Conservation (phyloP, 202 grass and related monocot species). For the Schoenoplectus triqueter region DNA sequence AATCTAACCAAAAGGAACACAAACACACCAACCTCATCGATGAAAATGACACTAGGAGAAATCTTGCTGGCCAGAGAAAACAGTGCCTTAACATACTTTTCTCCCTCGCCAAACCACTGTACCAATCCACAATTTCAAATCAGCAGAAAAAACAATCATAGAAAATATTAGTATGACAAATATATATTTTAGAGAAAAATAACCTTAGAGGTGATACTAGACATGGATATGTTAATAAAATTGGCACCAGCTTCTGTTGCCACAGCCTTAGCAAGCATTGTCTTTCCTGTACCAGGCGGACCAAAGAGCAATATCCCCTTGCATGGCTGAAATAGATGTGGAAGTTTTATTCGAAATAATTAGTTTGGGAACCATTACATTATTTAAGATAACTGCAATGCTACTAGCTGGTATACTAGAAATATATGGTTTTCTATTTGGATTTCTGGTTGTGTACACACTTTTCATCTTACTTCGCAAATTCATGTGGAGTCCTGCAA, state of each 20-base stretch:
- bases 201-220: conserved; percentile 96
- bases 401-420: conserved; percentile 6
- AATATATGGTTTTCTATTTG: conserved; percentile 29
- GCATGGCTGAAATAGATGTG: conserved; percentile 61
- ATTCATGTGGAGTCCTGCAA: conserved; percentile 33
- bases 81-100: conserved; percentile 96
- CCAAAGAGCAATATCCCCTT: conserved; percentile 98
- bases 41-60: conserved; percentile 96
- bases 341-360: background rate
- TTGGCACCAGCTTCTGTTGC: conserved; percentile 92
- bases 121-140: conserved; percentile 50
- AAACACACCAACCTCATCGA: conserved; percentile 78
- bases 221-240: conserved; percentile 99
- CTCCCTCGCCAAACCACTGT: conserved; percentile 99
- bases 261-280: conserved; percentile 98
- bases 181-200: conserved; percentile 18
- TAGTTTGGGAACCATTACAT: background rate
- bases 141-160: conserved; percentile 38
- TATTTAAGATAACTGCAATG: conserved; percentile 19
- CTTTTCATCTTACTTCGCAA: conserved; percentile 30
- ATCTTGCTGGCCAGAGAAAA: conserved; percentile 99
- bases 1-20: conserved; percentile 3
- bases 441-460: conserved; percentile 34
- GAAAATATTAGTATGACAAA: conserved; percentile 39
- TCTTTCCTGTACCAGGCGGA: conserved; percentile 88